phyloP scores from a whole-genome alignment of 129 eudicot genomes.

The Saposhnikovia divaricata region DNA sequence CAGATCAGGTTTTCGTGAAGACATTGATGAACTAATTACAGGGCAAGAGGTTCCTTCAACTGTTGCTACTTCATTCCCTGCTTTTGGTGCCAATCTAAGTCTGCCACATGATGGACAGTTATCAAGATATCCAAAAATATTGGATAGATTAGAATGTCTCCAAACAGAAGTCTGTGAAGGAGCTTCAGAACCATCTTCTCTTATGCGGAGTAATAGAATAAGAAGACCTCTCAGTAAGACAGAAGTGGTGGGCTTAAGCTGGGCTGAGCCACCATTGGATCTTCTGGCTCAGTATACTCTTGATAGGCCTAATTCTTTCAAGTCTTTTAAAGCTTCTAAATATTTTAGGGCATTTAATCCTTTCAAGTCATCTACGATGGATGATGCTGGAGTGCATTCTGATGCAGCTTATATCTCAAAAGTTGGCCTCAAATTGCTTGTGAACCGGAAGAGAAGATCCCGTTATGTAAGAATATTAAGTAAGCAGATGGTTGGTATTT shows the following conservation, averaged over 20 bases:
- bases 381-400: slow-evolving; percentile 31
- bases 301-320: slow-evolving; percentile 49
- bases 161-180: slow-evolving; percentile 33
- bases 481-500: slow-evolving; percentile 98
- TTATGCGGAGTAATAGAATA: slow-evolving; percentile 24
- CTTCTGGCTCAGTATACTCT: slow-evolving; percentile 53
- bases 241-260: slow-evolving; percentile 69
- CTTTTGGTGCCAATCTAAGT: slow-evolving; percentile 6
- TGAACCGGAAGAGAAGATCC: slow-evolving; percentile 63
- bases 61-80: slow-evolving; percentile 13
- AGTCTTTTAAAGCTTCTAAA: slow-evolving; percentile 56
- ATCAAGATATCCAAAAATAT: slow-evolving; percentile 35
- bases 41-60: slow-evolving; percentile 7
- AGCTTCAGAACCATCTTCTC: slow-evolving; percentile 14
- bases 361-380: slow-evolving; percentile 39
- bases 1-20: slow-evolving; percentile 36
- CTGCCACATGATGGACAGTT: slow-evolving; percentile 19
- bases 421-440: slow-evolving; percentile 59
- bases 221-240: slow-evolving; percentile 61
- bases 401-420: slow-evolving; percentile 41
- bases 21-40: slow-evolving; percentile 18
- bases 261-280: slow-evolving; percentile 90
- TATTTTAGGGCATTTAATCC: slow-evolving; percentile 54
- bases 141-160: slow-evolving; percentile 45
- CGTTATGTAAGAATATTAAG: slow-evolving; percentile 80